phyloP scores from a whole-genome alignment of 2,329 filamentous ascomycete species.

The Endothia cerciana region DNA sequence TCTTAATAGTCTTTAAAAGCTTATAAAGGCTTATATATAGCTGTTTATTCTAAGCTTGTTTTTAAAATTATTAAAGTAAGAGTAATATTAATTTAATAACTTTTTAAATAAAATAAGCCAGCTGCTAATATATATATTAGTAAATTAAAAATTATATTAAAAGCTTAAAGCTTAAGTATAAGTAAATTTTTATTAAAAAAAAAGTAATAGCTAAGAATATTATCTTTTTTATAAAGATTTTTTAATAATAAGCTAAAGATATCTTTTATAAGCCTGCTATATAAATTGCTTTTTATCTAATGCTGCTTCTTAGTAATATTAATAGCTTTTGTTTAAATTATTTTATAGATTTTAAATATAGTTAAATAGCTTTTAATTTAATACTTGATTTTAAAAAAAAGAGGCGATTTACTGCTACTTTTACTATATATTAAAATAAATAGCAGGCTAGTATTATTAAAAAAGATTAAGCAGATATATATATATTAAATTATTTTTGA shows the following conservation, averaged over 20 bases:
- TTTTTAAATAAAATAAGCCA: too few species aligned
- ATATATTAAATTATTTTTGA: too few species aligned
- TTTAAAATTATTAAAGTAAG: too few species aligned
- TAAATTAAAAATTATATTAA: background rate
- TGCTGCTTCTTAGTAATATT: constrained; percentile 2
- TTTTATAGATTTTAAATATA: constrained; percentile 7
- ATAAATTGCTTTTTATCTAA: constrained; percentile 3
- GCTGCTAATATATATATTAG: background rate
- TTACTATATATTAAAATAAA: constrained; percentile 13
- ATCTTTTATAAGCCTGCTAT: constrained; percentile 6
- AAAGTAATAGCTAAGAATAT: constrained; percentile 8
- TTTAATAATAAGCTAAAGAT: background rate
- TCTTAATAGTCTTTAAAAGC: too few species aligned
- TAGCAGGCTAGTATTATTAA: background rate
- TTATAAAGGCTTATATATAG: too few species aligned
- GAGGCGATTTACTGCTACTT: background rate
- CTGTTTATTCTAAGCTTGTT: too few species aligned
- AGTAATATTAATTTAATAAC: too few species aligned
- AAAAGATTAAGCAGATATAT: constrained; percentile 6
- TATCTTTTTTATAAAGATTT: background rate
- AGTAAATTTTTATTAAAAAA: constrained; percentile 10
- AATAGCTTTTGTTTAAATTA: constrained; percentile 4
- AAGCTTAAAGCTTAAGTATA: background rate
- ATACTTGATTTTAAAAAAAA: background rate
- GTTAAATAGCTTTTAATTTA: background rate